phyloP scores from a whole-genome alignment of 1,284 basidiomycete species.

The Phellopilus nigrolimitatus region DNA sequence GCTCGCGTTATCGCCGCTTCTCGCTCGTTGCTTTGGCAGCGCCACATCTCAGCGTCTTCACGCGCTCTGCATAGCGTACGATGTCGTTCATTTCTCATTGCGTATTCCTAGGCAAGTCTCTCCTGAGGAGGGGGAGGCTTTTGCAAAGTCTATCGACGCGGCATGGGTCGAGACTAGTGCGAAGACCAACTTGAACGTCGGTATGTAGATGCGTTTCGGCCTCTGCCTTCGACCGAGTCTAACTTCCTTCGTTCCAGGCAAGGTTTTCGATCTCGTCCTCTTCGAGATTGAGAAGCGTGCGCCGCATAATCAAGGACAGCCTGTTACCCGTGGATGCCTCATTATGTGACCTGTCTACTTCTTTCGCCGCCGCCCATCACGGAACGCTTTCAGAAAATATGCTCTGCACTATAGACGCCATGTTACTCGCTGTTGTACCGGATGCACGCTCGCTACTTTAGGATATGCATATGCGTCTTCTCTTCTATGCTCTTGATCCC shows the following conservation, averaged over 20 bases:
- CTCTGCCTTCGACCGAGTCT: slow-evolving; percentile 8
- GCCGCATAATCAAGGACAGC: slow-evolving; percentile 55
- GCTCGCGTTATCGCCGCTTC: slow-evolving; percentile 16
- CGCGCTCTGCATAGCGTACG: not conserved
- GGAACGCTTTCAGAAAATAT: slow-evolving; percentile 1
- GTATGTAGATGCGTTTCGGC: slow-evolving; percentile 45
- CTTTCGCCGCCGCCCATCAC: slow-evolving; percentile 19
- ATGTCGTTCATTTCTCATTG: slow-evolving; percentile 22
- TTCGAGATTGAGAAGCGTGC: slow-evolving; percentile 79
- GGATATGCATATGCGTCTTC: slow-evolving; percentile 8
- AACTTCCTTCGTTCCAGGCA: slow-evolving; percentile 42
- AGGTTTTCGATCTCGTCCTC: slow-evolving; percentile 86
- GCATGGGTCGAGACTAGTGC: slow-evolving; percentile 89
- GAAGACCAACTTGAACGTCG: slow-evolving; percentile 84
- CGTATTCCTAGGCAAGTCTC: slow-evolving; percentile 73
- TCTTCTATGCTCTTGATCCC: slow-evolving; percentile 2
- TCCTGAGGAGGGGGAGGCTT: slow-evolving; percentile 65
- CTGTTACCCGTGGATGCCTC: slow-evolving; percentile 54
- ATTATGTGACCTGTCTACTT: slow-evolving; percentile 54
- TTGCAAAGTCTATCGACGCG: slow-evolving; percentile 71
- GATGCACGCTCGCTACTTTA: slow-evolving; percentile 8
- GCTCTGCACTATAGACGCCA: not conserved
- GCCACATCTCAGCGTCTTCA: slow-evolving; percentile 24
- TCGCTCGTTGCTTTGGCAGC: too few species aligned
- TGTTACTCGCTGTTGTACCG: not conserved